Evolutionary conservation across 257 asterid species (phyloP), one percentile per base, ranked within the genome.

Genomic region (Solanum chmielewskii): DNA sequence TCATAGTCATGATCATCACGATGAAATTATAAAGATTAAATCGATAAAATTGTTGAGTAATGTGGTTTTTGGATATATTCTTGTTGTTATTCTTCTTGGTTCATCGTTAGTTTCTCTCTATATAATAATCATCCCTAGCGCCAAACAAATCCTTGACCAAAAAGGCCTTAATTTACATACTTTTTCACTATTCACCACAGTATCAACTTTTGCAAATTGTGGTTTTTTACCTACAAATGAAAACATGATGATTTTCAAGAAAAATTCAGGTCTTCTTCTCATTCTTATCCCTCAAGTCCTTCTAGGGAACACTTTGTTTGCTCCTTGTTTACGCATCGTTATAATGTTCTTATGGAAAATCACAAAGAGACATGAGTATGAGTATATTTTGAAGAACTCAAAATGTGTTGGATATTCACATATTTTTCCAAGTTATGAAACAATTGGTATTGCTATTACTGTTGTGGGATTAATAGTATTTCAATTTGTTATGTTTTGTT

Each of bases 221-320:
- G 96, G 96, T 15, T 94, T 90, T 52, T 49, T 92, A 23, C 96
- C 98, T 1, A 91, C 93, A 7, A 94, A 91, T 37, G 96, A 92
- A 80, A 94, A 93, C 88, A 94, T 93, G 98, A 62, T 87, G 49
- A 89, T 83, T 49, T 92, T 94, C 89, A 92, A 85, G 88, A 88
- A 88, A 31, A 89, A 92, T 29, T 66, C 93, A 0, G 93, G 94
- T 4, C 87, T 94, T 13, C 86, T 88, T 4, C 90, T 92, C 44
- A 91, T 93, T 69, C 11, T 93, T 4, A 91, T 92, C 70, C 96
- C 94, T 11, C 95, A 87, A 37, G 2, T 92, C 29, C 90, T 94
- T 33, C 69, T 92, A 11, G 98, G 98, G 68, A 93, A 93, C 92
- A 94, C 95, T 1, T 47, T 94, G 49, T 93, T 87, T 27, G 91